Evolutionary conservation across 495 filamentous ascomycete species (phyloP).

Genomic region (Lasiosphaeria ovina): DNA sequence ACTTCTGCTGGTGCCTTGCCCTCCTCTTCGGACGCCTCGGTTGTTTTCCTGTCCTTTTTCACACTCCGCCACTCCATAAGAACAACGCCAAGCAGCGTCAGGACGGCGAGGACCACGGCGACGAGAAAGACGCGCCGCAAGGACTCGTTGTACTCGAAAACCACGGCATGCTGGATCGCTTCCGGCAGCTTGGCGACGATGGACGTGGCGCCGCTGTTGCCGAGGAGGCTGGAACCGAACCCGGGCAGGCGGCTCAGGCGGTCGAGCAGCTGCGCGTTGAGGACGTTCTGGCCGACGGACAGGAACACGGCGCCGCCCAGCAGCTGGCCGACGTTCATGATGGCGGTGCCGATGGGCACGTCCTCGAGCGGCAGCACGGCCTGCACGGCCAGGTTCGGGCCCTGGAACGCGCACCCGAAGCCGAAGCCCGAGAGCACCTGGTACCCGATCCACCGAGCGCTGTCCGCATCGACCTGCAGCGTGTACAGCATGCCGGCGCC

Average conservation of each 20-base stretch:
- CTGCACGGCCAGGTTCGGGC: conserved; percentile 40
- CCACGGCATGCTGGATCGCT: conserved; percentile 45
- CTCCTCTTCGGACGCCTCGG: conserved; percentile 6
- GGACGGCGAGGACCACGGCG: conserved; percentile 55
- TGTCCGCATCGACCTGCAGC: conserved; percentile 33
- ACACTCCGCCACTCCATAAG: conserved; percentile 74
- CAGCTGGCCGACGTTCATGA: conserved; percentile 61
- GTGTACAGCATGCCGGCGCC: conserved; percentile 66
- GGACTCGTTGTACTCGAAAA: conserved; percentile 66
- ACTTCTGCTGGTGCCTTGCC: not conserved
- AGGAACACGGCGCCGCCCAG: conserved; percentile 64
- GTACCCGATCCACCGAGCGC: conserved; percentile 56
- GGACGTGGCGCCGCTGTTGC: conserved; percentile 61
- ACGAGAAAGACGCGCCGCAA: conserved; percentile 65
- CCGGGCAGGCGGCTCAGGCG: conserved; percentile 44
- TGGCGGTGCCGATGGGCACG: conserved; percentile 55
- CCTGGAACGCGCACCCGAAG: conserved; percentile 38
- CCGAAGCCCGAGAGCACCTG: conserved; percentile 54
- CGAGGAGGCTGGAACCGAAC: conserved; percentile 47
- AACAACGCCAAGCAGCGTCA: conserved; percentile 57
- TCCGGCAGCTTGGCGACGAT: conserved; percentile 52
- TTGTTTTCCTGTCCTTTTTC: conserved; percentile 48
- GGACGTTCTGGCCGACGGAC: conserved; percentile 58
- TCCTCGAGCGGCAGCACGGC: conserved; percentile 49
- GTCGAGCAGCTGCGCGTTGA: conserved; percentile 54